phyloP scores from a whole-genome alignment of 192 early-diverging fungal species.

The Dissophora ornata region DNA sequence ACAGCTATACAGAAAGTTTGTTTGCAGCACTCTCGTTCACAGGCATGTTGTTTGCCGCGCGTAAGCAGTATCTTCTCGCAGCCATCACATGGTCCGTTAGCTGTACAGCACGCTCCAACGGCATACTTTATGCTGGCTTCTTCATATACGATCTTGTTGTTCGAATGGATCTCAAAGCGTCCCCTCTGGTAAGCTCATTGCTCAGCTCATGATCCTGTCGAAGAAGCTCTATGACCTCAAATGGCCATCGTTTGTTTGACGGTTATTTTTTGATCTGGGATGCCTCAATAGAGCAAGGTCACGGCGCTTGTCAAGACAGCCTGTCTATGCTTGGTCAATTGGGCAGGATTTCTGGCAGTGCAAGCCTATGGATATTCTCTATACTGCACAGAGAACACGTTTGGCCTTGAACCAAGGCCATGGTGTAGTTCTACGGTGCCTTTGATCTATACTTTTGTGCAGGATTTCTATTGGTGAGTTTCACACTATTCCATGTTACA shows the following conservation, averaged over 20 bases:
- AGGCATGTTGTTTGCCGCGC: slow-evolving; percentile 72
- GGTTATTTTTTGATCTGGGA: too few species aligned
- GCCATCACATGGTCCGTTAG: slow-evolving; percentile 73
- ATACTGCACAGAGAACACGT: slow-evolving; percentile 64
- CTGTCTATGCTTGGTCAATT: slow-evolving; percentile 52
- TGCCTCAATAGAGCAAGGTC: slow-evolving; percentile 25
- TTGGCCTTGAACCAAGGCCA: slow-evolving; percentile 51
- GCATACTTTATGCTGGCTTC: slow-evolving; percentile 83
- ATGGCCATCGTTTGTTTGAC: too few species aligned
- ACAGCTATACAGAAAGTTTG: slow-evolving; percentile 84
- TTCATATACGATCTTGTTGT: slow-evolving; percentile 79
- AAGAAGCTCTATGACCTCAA: too few species aligned
- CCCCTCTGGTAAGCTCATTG: slow-evolving; percentile 12
- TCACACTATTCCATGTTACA: too few species aligned
- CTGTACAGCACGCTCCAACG: slow-evolving; percentile 81
- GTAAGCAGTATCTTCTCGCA: slow-evolving; percentile 64
- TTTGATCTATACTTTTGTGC: slow-evolving; percentile 84
- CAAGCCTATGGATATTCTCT: slow-evolving; percentile 69
- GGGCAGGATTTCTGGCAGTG: slow-evolving; percentile 69
- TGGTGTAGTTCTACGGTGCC: slow-evolving; percentile 78
- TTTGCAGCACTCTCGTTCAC: slow-evolving; percentile 85
- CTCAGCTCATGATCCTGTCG: too few species aligned
- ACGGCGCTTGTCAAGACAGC: slow-evolving; percentile 21
- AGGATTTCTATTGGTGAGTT: slow-evolving; percentile 86
- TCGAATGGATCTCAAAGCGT: slow-evolving; percentile 19